Percentiles rank a stretch among this genome's conserved stretches.
phyloP scores from a whole-genome alignment of 225 moss, liverwort and hornwort species.

The Anthoceros angustus region DNA sequence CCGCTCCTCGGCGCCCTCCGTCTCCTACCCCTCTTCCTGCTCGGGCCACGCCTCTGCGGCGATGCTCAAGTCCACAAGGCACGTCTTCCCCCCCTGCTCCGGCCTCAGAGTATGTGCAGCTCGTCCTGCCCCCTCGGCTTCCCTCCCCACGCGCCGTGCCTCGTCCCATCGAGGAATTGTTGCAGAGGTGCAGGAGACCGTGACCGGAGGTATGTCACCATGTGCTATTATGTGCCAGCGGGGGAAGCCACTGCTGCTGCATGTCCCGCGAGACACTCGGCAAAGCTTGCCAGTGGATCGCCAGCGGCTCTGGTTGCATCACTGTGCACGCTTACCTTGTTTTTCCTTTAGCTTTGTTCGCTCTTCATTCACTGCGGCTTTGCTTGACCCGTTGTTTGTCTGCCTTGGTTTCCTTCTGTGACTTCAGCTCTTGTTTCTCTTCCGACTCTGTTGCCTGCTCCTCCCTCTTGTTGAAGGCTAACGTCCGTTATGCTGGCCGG shows the following conservation, averaged over 20 bases:
- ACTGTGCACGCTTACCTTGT: too few species aligned
- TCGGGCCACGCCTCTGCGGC: background rate
- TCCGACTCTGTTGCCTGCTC: background rate
- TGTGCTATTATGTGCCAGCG: background rate
- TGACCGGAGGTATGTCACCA: constrained; percentile 34
- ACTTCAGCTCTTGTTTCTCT: background rate
- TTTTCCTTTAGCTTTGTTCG: too few species aligned
- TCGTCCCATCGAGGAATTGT: constrained; percentile 22
- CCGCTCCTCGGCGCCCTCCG: background rate
- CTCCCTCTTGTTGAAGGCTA: constrained; percentile 7
- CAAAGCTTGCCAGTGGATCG: too few species aligned
- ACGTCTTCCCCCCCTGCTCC: background rate
- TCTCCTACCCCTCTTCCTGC: background rate
- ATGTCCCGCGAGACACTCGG: too few species aligned
- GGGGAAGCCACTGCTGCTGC: background rate
- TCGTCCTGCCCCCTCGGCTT: background rate
- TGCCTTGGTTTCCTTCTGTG: too few species aligned
- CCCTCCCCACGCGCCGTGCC: background rate
- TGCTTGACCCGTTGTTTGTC: too few species aligned
- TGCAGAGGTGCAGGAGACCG: constrained; percentile 59
- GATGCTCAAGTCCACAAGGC: background rate
- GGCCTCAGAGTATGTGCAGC: background rate
- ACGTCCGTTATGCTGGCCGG: constrained; percentile 7
- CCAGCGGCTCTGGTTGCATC: too few species aligned
- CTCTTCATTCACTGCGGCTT: too few species aligned